Evolutionary conservation across 2,329 filamentous ascomycete genomes (phyloP).

Genomic region (Plenodomus tracheiphilus): DNA sequence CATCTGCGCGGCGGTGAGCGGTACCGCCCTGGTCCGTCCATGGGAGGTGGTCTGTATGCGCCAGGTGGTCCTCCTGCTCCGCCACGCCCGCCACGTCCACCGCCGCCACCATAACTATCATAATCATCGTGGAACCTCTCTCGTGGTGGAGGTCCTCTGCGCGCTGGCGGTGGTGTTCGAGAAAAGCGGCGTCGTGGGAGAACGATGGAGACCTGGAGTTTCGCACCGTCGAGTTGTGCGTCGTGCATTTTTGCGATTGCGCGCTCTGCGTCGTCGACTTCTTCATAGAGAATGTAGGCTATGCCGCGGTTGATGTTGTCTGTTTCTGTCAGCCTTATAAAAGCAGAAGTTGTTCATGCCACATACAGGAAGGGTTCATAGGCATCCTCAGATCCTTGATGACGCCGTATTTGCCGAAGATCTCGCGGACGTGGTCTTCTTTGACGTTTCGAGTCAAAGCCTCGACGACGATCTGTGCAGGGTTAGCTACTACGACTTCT

Average conservation of each 20-base stretch:
- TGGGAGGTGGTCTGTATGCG: slow-evolving; percentile 42
- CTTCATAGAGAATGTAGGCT: slow-evolving; percentile 84
- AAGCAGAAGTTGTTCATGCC: not conserved
- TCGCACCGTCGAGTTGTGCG: slow-evolving; percentile 83
- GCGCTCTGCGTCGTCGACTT: slow-evolving; percentile 77
- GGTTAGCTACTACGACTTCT: slow-evolving; percentile 1
- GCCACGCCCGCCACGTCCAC: slow-evolving; percentile 19
- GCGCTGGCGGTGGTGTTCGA: slow-evolving; percentile 72
- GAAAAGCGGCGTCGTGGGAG: slow-evolving; percentile 82
- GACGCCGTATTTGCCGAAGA: slow-evolving; percentile 84
- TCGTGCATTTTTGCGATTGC: slow-evolving; percentile 98
- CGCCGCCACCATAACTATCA: slow-evolving; percentile 10
- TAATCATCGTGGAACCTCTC: slow-evolving; percentile 27
- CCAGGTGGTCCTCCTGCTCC: slow-evolving; percentile 43
- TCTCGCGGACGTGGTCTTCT: slow-evolving; percentile 83
- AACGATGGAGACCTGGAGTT: slow-evolving; percentile 86
- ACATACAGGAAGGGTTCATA: slow-evolving; percentile 80
- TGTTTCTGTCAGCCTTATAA: slow-evolving; percentile 43
- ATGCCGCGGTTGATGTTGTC: slow-evolving; percentile 90
- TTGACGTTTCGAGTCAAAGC: slow-evolving; percentile 95
- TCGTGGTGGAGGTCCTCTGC: slow-evolving; percentile 54
- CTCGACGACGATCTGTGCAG: slow-evolving; percentile 82
- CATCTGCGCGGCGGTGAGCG: slow-evolving; percentile 46
- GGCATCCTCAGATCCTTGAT: slow-evolving; percentile 90
- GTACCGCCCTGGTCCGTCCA: slow-evolving; percentile 34